A percentile compares a stretch with the other conserved stretches of the same genome.
Evolutionary conservation across 1,284 basidiomycete species (phyloP).

Genomic region (Tilletia caries): DNA sequence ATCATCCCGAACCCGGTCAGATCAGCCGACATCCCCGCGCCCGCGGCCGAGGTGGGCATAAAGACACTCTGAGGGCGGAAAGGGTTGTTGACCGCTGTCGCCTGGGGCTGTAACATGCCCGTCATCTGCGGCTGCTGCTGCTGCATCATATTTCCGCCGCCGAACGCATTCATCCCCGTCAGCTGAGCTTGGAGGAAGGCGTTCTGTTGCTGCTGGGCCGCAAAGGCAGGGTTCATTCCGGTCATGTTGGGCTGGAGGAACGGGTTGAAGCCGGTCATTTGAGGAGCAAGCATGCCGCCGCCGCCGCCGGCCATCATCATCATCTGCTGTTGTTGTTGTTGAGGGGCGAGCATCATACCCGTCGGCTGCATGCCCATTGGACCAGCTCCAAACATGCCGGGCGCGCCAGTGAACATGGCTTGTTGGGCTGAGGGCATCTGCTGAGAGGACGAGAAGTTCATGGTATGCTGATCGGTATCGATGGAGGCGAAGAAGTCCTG

Average conservation of each 20-base stretch:
- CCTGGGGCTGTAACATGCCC: slow-evolving; percentile 64
- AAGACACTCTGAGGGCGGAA: slow-evolving; percentile 59
- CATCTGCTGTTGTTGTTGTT: not conserved
- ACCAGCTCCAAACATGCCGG: not conserved
- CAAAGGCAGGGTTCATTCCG: slow-evolving; percentile 19
- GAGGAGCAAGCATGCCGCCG: slow-evolving; percentile 5
- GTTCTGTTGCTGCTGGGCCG: slow-evolving; percentile 51
- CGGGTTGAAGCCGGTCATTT: slow-evolving; percentile 20
- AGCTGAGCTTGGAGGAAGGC: slow-evolving; percentile 52
- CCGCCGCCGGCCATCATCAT: not conserved
- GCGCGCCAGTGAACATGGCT: slow-evolving; percentile 4
- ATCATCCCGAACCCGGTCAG: slow-evolving; percentile 12
- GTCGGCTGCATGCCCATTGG: not conserved
- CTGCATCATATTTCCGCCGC: slow-evolving; percentile 23
- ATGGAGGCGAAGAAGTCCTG: slow-evolving; percentile 90
- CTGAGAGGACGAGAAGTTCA: slow-evolving; percentile 42
- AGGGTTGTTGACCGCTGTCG: slow-evolving; percentile 73
- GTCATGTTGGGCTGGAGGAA: slow-evolving; percentile 36
- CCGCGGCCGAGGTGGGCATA: slow-evolving; percentile 34
- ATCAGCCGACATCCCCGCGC: slow-evolving; percentile 21
- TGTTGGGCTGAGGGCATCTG: not conserved
- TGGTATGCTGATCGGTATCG: slow-evolving; percentile 73
- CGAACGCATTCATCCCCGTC: slow-evolving; percentile 57
- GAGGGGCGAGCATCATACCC: slow-evolving; percentile 8
- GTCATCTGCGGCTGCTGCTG: slow-evolving; percentile 62